phyloP scores from a whole-genome alignment of 768 basidiomycete genomes.

The Boletus sp. region DNA sequence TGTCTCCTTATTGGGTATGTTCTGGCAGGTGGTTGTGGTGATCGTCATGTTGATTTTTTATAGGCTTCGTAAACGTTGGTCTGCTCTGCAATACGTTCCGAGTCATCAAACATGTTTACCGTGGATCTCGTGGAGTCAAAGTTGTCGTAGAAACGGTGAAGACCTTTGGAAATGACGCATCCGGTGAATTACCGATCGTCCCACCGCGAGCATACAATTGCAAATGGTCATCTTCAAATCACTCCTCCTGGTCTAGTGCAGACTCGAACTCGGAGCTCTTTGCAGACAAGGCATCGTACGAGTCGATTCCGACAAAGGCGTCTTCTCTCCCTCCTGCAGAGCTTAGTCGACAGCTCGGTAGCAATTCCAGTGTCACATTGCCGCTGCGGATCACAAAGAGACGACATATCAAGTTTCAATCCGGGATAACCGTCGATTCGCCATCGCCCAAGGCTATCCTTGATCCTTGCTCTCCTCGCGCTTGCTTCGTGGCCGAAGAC shows the following conservation, averaged over 20 bases:
- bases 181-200: slow-evolving; percentile 18
- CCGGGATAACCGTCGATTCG: background rate
- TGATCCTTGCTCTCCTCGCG: background rate
- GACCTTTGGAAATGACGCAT: slow-evolving; percentile 26
- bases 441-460: slow-evolving; percentile 1
- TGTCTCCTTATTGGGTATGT: slow-evolving; percentile 55
- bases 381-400: background rate
- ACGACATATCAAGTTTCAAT: background rate
- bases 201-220: background rate
- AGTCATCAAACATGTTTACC: slow-evolving; percentile 54
- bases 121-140: slow-evolving; percentile 19
- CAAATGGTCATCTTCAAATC: background rate
- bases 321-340: background rate
- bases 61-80: slow-evolving; percentile 63
- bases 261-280: slow-evolving; percentile 19
- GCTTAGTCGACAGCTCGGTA: slow-evolving; percentile 13
- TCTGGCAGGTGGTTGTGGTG: background rate
- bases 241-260: slow-evolving; percentile 17
- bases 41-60: slow-evolving; percentile 1
- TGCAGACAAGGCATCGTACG: slow-evolving; percentile 8
- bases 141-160: slow-evolving; percentile 10
- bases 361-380: slow-evolving; percentile 11
- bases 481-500: background rate
- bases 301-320: slow-evolving; percentile 3
- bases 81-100: slow-evolving; percentile 71